Conservation (phyloP, 2,329 filamentous ascomycete genomes). For the Epichloe brachyelytri region DNA sequence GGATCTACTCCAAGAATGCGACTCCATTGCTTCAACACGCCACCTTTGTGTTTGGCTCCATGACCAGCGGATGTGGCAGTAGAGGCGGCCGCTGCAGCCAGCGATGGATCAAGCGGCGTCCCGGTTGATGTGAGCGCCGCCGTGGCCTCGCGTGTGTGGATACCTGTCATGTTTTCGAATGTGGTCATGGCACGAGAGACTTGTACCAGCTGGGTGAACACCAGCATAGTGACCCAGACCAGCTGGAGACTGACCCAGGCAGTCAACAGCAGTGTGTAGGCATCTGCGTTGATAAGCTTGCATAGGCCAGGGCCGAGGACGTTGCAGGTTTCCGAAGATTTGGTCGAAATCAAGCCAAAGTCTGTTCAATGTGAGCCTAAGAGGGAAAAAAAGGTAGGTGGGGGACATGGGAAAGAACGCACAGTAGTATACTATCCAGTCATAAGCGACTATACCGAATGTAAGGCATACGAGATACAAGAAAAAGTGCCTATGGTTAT, state of each 20-base stretch:
- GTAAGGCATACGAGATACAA: constrained; percentile 74
- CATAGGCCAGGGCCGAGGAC: constrained; percentile 67
- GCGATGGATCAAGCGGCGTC: constrained; percentile 56
- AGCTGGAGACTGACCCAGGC: constrained; percentile 76
- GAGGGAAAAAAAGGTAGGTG: not conserved
- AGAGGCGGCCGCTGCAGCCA: constrained; percentile 37
- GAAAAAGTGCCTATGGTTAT: constrained; percentile 94
- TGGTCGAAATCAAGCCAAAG: constrained; percentile 43
- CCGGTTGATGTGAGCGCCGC: constrained; percentile 69
- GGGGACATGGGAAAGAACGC: constrained; percentile 17
- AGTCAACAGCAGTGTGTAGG: constrained; percentile 68
- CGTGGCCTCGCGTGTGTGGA: constrained; percentile 47
- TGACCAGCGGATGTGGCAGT: constrained; percentile 30
- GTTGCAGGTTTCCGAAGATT: constrained; percentile 49
- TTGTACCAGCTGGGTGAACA: constrained; percentile 87
- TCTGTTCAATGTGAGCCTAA: constrained; percentile 31
- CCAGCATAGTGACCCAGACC: constrained; percentile 93
- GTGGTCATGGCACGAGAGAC: constrained; percentile 89
- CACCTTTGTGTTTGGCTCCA: constrained; percentile 42
- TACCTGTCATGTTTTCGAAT: constrained; percentile 87
- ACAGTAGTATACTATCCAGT: constrained; percentile 64
- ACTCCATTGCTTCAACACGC: constrained; percentile 68
- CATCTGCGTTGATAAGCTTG: constrained; percentile 62
- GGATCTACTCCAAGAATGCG: constrained; percentile 82
- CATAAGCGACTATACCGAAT: constrained; percentile 57